Evolutionary conservation across 2,329 filamentous ascomycete species (phyloP).

Genomic region (Scytalidium lignicola): DNA sequence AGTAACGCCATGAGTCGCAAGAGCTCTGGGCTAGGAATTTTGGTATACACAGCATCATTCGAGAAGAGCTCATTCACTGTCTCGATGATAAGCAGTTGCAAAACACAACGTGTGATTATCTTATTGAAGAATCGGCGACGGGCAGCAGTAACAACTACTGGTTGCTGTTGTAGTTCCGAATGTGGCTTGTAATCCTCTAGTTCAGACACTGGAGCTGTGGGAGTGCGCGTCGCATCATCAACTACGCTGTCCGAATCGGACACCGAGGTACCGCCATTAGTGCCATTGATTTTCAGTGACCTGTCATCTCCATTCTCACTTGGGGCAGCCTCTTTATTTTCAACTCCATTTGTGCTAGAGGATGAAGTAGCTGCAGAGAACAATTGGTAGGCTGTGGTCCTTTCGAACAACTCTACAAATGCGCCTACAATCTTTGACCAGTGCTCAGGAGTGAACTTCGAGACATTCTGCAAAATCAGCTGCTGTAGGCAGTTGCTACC

Average conservation of each 20-base stretch:
- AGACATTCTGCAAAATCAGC: constrained; percentile 91
- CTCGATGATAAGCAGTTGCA: constrained; percentile 98
- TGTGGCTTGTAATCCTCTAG: constrained; percentile 81
- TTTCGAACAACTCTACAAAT: constrained; percentile 92
- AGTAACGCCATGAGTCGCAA: constrained; percentile 88
- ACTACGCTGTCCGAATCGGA: constrained; percentile 23
- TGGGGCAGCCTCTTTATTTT: constrained; percentile 33
- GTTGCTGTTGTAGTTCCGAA: constrained; percentile 74
- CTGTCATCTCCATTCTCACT: constrained; percentile 40
- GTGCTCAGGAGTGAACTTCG: constrained; percentile 80
- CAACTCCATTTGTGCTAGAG: constrained; percentile 47
- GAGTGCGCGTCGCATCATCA: constrained; percentile 25
- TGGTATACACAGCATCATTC: constrained; percentile 88
- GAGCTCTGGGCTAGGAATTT: constrained; percentile 87
- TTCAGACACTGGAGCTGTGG: constrained; percentile 18
- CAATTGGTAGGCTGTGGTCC: constrained; percentile 89
- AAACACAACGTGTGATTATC: constrained; percentile 96
- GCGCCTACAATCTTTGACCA: constrained; percentile 94
- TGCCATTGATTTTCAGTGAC: constrained; percentile 57
- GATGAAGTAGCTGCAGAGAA: constrained; percentile 73
- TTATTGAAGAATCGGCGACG: constrained; percentile 96
- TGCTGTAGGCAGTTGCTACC: constrained; percentile 98
- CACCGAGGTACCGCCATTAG: constrained; percentile 31
- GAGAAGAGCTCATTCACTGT: constrained; percentile 98
- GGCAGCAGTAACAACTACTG: constrained; percentile 86